phyloP scores from a whole-genome alignment of 257 asterid genomes.

The Solanum corneliomulleri region DNA sequence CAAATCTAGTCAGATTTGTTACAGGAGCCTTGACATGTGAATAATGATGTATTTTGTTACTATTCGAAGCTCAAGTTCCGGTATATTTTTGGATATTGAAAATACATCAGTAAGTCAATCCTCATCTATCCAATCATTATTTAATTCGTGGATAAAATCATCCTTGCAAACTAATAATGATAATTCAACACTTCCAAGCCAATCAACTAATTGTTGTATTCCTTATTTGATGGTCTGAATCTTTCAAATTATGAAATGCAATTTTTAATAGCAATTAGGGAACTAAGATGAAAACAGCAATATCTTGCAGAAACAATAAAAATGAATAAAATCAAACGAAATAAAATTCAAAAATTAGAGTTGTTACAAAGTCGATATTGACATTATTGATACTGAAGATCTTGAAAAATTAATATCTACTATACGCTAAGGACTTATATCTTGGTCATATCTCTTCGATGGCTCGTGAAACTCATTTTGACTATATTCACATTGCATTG shows the following conservation, averaged over 20 bases:
- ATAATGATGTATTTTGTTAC: conserved; percentile 31
- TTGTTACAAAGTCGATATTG: not conserved
- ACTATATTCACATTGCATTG: not conserved
- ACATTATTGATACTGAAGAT: not conserved
- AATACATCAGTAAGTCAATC: conserved; percentile 90
- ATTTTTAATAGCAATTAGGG: conserved; percentile 87
- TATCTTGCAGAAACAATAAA: conserved; percentile 24
- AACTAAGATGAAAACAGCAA: conserved; percentile 82
- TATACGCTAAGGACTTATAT: not conserved
- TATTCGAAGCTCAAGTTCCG: conserved; percentile 70
- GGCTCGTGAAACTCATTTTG: not conserved
- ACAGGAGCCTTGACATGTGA: not conserved
- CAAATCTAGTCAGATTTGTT: conserved; percentile 12
- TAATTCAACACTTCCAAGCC: conserved; percentile 30
- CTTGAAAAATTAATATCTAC: not conserved
- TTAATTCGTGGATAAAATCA: conserved; percentile 60
- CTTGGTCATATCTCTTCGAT: not conserved
- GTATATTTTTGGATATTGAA: conserved; percentile 91
- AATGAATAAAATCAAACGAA: not conserved
- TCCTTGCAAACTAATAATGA: conserved; percentile 62
- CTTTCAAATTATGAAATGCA: conserved; percentile 52
- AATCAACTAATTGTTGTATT: conserved; percentile 46
- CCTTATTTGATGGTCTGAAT: conserved; percentile 55
- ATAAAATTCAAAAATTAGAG: not conserved
- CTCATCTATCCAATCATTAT: conserved; percentile 93